Base-by-base conservation (phyloP, 495 filamentous ascomycete species). In the Aspergillus steynii region DNA sequence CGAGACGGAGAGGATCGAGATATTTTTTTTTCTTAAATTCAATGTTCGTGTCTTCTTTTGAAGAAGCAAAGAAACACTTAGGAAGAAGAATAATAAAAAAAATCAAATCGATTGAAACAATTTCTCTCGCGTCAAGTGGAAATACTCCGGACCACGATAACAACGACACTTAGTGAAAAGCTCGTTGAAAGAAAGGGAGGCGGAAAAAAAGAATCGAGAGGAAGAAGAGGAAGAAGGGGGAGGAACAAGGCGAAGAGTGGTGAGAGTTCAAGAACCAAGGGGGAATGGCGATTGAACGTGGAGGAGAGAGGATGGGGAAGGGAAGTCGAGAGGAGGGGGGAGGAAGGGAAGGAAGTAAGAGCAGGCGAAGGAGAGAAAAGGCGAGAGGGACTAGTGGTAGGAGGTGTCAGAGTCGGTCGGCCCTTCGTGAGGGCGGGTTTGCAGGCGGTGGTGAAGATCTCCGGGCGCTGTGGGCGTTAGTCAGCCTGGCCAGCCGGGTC, bases 81-180 rank as follows among this genome's bases (percentile, higher is more conserved):
- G 4, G 51, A 27, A 49, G 49, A 61, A 27, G 32, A 59, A 46
- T 50, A 51, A 59, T 53, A 50, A 52, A 56, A 64, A 62, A 57
- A 56, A 62, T 64, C 59, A 63, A 65, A 66, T 34, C 31, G 31
- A 42, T 14, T 42, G 9, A 42, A 42, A 42, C 37, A 42, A 42
- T 14, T 42, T 42, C 37, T 60, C 71, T 71, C 72, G 64, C 68
- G 73, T 70, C 67, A 55, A 70, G 53, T 51, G 62, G 65, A 61
- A 70, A 66, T 68, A 55, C 67, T 65, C 69, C 50, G 59, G 49
- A 55, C 64, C 66, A 69, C 64, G 52, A 45, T 50, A 48, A 63
- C 77, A 78, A 80, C 78, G 77, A 80, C 73, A 79, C 78, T 80
- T 81, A 81, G 74, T 79, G 76, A 81, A 81, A 81, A 80, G 78